Percentiles rank a stretch among this genome's conserved stretches.
Conservation (phyloP, 768 basidiomycete species). For the Amanita thiersii region DNA sequence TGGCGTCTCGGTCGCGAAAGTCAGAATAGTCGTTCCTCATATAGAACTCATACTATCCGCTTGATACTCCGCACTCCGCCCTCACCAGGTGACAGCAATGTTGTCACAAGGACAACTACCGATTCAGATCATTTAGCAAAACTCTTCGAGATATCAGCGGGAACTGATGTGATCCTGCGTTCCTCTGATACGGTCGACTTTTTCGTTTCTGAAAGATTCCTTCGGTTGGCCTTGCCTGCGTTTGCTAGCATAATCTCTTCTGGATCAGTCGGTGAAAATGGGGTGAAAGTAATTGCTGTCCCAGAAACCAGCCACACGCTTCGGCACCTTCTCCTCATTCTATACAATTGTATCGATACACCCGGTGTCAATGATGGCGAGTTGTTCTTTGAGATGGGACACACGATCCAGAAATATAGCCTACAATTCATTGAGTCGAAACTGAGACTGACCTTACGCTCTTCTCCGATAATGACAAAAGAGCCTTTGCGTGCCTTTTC, state of each 20-base stretch:
- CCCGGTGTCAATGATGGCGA: not conserved
- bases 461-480: not conserved
- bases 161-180: slow-evolving; percentile 18
- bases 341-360: slow-evolving; percentile 2
- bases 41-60: too few relatives aligned
- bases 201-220: slow-evolving; percentile 16
- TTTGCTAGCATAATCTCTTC: slow-evolving; percentile 23
- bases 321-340: slow-evolving; percentile 8
- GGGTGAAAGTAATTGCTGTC: slow-evolving; percentile 5
- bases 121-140: not conserved
- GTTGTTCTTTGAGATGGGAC: too few relatives aligned
- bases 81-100: too few relatives aligned
- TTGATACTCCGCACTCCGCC: too few relatives aligned
- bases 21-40: too few relatives aligned
- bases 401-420: too few relatives aligned
- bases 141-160: slow-evolving; percentile 6
- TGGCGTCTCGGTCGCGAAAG: too few relatives aligned
- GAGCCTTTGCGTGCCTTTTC: slow-evolving; percentile 5
- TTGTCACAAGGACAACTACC: too few relatives aligned
- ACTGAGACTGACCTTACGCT: slow-evolving; percentile 21
- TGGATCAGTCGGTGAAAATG: slow-evolving; percentile 4
- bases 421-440: slow-evolving; percentile 3
- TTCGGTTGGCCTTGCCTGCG: slow-evolving; percentile 21
- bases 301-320: slow-evolving; percentile 10
- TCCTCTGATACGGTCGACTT: slow-evolving; percentile 23